These are phyloP conservation scores for Tuber umbilicatum DNA, from an alignment of 495 filamentous ascomycete species.

Conservation along the genomic window DNA sequence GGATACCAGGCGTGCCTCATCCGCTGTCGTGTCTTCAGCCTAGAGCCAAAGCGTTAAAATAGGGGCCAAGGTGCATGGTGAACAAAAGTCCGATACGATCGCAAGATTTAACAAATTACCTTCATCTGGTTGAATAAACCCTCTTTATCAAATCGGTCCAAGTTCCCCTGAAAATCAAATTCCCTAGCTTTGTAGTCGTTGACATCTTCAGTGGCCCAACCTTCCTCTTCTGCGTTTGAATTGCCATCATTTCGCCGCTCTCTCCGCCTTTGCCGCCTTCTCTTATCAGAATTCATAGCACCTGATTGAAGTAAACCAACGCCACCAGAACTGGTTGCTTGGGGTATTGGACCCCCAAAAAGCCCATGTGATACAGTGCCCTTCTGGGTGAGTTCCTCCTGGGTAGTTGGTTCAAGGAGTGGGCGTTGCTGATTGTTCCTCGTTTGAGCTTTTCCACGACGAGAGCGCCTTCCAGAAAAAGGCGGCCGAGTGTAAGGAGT, in stretches of 20 bases:
- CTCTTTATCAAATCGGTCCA: conserved; percentile 91
- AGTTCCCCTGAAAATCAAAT: conserved; percentile 81
- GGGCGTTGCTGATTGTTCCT: conserved; percentile 24
- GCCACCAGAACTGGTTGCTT: conserved; percentile 17
- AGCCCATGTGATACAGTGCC: conserved; percentile 37
- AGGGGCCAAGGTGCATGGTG: neutral
- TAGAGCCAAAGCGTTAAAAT: conserved; percentile 13
- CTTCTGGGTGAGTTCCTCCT: conserved; percentile 29
- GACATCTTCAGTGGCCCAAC: conserved; percentile 94
- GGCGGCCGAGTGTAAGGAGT: conserved; percentile 21
- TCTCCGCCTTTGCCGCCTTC: conserved; percentile 53
- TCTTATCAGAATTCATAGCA: conserved; percentile 43
- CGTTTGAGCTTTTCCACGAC: conserved; percentile 34
- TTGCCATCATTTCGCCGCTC: conserved; percentile 49
- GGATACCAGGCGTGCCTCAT: conserved; percentile 78
- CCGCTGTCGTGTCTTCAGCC: conserved; percentile 77
- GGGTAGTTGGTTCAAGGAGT: conserved; percentile 15
- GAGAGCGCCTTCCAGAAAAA: conserved; percentile 29
- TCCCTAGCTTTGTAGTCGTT: conserved; percentile 95
- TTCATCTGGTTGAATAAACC: conserved; percentile 81
- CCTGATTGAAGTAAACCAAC: conserved; percentile 23
- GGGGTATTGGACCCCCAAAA: conserved; percentile 34
- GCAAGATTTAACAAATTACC: conserved; percentile 28
- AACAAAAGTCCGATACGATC: neutral
- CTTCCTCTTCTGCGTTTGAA: conserved; percentile 59